These are phyloP conservation scores for Petunia secreta DNA, from an alignment of 257 asterid genomes.

Conservation along the genomic window DNA sequence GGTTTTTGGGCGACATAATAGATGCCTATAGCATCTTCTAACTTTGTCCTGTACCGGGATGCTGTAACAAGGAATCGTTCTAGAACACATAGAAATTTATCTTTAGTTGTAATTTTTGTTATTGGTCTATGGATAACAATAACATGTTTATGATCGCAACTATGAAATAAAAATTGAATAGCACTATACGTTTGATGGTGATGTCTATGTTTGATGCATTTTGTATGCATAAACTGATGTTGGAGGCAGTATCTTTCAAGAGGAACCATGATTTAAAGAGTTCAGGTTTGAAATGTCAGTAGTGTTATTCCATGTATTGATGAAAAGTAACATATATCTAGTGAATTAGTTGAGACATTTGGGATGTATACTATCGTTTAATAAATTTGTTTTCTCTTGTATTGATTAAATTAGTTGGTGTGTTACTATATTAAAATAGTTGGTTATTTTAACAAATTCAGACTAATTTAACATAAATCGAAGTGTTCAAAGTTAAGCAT, in stretches of 20 bases:
- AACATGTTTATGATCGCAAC: conserved; percentile 4
- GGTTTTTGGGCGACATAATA: neutral
- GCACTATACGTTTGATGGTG: neutral
- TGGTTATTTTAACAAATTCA: neutral
- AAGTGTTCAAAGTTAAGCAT: too few species aligned
- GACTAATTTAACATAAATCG: too few species aligned
- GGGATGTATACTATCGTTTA: too few species aligned
- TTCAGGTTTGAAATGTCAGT: too few species aligned
- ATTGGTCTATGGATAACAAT: neutral
- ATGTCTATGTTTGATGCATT: conserved; percentile 2
- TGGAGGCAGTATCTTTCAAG: neutral
- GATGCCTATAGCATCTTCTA: conserved; percentile 1
- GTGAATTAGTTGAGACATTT: too few species aligned
- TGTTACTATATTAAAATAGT: neutral
- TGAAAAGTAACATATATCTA: too few species aligned
- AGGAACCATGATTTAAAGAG: neutral
- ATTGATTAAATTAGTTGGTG: neutral
- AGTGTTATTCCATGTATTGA: too few species aligned
- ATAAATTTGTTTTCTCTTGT: neutral
- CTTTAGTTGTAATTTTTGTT: neutral
- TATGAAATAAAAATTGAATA: neutral
- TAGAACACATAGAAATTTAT: neutral
- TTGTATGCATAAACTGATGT: neutral
- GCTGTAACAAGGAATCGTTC: neutral
- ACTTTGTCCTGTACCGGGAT: neutral